Evolutionary conservation across 116 monocot species (phyloP), one percentile per base, ranked within the genome.

Genomic region (Dioscorea cayenensis): DNA sequence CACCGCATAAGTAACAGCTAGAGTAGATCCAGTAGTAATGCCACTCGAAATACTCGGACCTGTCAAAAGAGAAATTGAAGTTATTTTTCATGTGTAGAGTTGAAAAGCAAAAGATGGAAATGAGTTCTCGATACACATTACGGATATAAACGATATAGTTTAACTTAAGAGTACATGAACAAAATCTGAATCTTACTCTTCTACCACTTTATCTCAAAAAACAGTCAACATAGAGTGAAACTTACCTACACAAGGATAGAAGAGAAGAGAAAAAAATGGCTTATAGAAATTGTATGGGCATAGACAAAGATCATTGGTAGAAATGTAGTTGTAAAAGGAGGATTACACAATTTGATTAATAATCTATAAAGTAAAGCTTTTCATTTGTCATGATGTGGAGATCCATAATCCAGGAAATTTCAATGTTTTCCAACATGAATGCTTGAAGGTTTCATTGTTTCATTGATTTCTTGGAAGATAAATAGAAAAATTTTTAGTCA

Each of bases 1-100:
- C 35, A 87, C 58, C 0, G 87, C 79, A 11, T 82, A 87, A 28
- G 91, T 85, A 58, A 80, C 78, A 36, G 91, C 91, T 62, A 91
- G 76, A 49, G 78, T 74, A 68, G 83, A 85, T 19, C 91, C 85
- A 3, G 78, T 80, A 38, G 64, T 28, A n/a, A 87, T 19, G 23
- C 83, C 85, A 21, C 78, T 60, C 27, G 76, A 66, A 65, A 90
- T 87, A 65, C 84, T 84, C 76, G 78, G 80, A 23, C 87, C 90
- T 90, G 76, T 29, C 37, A 72, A 49, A 36, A n/a, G 51, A 65
- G 25, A 32, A 20, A 19, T 2, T 29, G n/a, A 29, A 29, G 29
- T 29, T 3, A 29, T 29, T 29, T 29, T 29, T 29, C 29, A 61
- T 49, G 17, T 16, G 20, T 6, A 16, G 58, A 5, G 0, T 4